Conservation (phyloP, 78 protist species). For the Acrasis kona region DNA sequence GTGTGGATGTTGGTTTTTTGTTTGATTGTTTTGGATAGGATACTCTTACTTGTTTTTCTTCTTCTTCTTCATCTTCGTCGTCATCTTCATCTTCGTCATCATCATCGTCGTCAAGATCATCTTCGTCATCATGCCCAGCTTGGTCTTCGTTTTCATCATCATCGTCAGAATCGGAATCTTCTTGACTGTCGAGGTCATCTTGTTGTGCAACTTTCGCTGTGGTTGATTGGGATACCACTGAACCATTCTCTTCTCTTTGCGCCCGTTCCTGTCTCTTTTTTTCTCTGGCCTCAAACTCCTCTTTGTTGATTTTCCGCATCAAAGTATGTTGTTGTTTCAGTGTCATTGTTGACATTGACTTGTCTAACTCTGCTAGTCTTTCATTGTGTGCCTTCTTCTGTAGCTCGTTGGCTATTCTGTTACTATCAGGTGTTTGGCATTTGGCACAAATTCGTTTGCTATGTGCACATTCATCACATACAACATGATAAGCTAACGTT, state of each 20-base stretch:
- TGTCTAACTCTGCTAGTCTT: background rate
- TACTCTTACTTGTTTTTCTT: background rate
- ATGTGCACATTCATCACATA: conserved; percentile 35
- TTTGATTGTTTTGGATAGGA: background rate
- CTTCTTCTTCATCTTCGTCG: conserved; percentile 16
- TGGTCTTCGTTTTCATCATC: background rate
- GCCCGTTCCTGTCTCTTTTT: no score
- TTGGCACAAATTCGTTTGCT: conserved; percentile 48
- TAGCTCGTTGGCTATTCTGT: background rate
- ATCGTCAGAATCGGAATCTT: no score
- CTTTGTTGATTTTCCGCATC: background rate
- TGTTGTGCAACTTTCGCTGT: no score
- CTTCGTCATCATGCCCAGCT: conserved; percentile 22
- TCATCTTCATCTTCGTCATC: background rate
- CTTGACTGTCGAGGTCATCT: no score
- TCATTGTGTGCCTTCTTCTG: conserved; percentile 34
- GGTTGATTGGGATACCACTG: no score
- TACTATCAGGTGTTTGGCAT: conserved; percentile 19
- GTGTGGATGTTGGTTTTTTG: no score
- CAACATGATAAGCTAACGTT: conserved; percentile 24
- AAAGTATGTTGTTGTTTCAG: background rate
- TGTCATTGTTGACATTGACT: background rate
- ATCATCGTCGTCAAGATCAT: background rate
- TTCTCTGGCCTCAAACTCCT: background rate
- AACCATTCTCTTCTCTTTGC: no score